Conservation (phyloP, 140 eudicot species). For the Stevia rebaudiana region DNA sequence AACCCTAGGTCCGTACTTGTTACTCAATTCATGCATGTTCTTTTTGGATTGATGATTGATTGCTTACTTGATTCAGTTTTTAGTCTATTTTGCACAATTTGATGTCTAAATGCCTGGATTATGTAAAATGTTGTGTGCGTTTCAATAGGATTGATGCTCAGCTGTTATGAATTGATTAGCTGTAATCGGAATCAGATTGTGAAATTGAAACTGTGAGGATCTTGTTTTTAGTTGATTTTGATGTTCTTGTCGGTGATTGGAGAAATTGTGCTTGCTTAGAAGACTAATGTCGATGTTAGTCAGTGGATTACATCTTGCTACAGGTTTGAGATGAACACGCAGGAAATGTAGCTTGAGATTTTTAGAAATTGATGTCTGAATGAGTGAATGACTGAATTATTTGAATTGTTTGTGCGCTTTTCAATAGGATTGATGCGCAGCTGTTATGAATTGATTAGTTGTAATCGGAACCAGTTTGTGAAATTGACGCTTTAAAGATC, state of each 20-base stretch:
- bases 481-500: slow-evolving; percentile 12
- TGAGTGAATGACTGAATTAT: slow-evolving; percentile 17
- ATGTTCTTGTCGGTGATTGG: slow-evolving; percentile 15
- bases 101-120: slow-evolving; percentile 19
- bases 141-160: neutral
- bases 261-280: neutral
- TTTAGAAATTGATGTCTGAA: slow-evolving; percentile 11
- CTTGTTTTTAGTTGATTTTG: slow-evolving; percentile 21
- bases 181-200: slow-evolving; percentile 5
- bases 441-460: slow-evolving; percentile 3
- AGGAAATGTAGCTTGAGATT: slow-evolving; percentile 20
- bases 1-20: slow-evolving; percentile 42
- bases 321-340: slow-evolving; percentile 1
- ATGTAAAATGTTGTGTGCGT: neutral
- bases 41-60: slow-evolving; percentile 1
- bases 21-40: neutral
- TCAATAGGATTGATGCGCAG: neutral
- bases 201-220: slow-evolving; percentile 14
- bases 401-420: neutral
- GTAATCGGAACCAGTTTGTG: slow-evolving; percentile 7
- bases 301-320: neutral
- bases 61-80: slow-evolving; percentile 3
- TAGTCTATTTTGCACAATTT: neutral
- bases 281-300: slow-evolving; percentile 10
- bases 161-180: slow-evolving; percentile 1